Conservation (phyloP, 129 eudicot species). For the Escallonia rubra region DNA sequence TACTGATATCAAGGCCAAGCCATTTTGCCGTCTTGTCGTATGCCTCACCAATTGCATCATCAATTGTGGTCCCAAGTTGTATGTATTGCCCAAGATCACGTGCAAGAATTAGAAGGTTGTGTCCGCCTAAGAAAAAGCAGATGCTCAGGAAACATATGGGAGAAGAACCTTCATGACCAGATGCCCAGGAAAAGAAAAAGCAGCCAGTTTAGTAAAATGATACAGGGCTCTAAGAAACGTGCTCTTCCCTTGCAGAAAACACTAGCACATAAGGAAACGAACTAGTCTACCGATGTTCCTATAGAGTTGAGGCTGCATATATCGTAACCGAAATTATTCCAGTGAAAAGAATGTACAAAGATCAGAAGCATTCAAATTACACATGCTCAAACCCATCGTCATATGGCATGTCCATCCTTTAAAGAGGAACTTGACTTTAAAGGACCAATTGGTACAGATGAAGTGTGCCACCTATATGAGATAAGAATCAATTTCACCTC, state of each 20-base stretch:
- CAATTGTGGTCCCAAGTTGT: slow-evolving; percentile 93
- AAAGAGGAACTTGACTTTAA: no score
- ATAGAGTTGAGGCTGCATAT: background rate
- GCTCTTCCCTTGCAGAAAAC: background rate
- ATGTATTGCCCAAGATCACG: slow-evolving; percentile 92
- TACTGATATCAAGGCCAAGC: slow-evolving; percentile 92
- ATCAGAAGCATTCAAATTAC: background rate
- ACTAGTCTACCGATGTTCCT: background rate
- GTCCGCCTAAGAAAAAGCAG: slow-evolving; percentile 61
- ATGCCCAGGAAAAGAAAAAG: no score
- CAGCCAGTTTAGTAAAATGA: no score
- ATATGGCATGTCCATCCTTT: no score
- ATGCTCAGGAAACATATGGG: background rate
- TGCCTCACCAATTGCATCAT: slow-evolving; percentile 94
- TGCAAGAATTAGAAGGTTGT: slow-evolving; percentile 85
- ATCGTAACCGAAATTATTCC: background rate
- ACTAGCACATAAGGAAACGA: background rate
- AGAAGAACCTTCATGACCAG: background rate
- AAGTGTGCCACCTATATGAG: no score
- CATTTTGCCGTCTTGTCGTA: slow-evolving; percentile 90
- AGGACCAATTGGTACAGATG: no score
- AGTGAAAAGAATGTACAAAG: background rate
- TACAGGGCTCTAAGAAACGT: background rate
- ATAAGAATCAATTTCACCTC: no score
- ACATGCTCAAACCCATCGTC: no score